Evolutionary conservation across 1,284 basidiomycete genomes (phyloP), one percentile per base, ranked within the genome.

Genomic region (Leccinum griseonigrum): DNA sequence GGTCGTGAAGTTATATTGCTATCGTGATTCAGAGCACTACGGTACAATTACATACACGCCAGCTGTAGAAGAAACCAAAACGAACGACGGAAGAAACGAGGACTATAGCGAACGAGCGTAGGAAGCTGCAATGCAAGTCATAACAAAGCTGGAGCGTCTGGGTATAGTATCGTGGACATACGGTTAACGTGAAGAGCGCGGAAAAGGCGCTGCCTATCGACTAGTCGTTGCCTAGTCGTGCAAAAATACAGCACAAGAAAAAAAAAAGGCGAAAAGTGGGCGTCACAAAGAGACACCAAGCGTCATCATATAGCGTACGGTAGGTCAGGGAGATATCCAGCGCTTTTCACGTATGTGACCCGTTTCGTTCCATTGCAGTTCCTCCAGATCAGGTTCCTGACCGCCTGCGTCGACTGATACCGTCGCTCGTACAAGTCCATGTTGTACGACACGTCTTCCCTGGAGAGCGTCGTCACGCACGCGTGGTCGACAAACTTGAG

Each of bases 381-480:
- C 59, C 70, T 73, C 69, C 72, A 71, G 43, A 71, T 68, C 28
- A 71, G 64, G 56, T 65, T 68, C 61, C 62, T 70, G 16, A 73
- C 61, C 55, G 56, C 66, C 64, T 70, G 69, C 52, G 68, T 65
- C 26, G 72, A 73, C 38, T 73, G 66, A 60, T 71, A 69, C 59
- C 71, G 69, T 29, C 72, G 68, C 59, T 70, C 70, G 64, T 71
- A 71, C 64, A 71, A 64, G 14, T 71, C 70, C 68, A 71, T 70
- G 63, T 74, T 71, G 63, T 71, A 71, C 61, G 72, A 71, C 32
- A 74, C 70, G 53, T 74, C 70, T 60, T 71, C 70, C 5, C 69
- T 63, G n/a, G 70, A 74, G 56, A 73, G 53, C 43, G 73, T 73
- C 61, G 71, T 73, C 66, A 73, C 69, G 65, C 71, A 73, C 2